These are phyloP conservation scores for Calonectria hongkongensis DNA, from an alignment of 2,329 filamentous ascomycete genomes.

Conservation along the genomic window DNA sequence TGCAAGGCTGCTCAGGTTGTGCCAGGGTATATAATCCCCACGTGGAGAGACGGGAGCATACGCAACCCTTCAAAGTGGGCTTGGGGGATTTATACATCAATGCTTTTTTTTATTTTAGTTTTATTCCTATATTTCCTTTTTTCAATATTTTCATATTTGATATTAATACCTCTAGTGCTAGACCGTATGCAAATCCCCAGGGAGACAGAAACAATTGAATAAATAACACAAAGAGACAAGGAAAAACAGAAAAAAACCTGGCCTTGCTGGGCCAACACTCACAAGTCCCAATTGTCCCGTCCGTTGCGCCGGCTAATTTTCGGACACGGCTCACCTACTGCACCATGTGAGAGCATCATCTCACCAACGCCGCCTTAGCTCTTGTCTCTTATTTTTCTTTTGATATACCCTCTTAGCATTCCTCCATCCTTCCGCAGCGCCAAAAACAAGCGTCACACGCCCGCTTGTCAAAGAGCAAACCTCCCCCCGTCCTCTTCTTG, in stretches of 20 bases:
- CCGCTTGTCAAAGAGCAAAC: neutral
- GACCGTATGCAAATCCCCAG: neutral
- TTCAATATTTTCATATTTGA: neutral
- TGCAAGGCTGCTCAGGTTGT: conserved; percentile 18
- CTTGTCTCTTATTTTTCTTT: conserved; percentile 29
- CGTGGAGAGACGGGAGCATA: conserved; percentile 21
- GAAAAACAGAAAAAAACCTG: neutral
- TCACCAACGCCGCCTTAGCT: conserved; percentile 28
- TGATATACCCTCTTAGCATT: conserved; percentile 30
- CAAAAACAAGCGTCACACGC: neutral
- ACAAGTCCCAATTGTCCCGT: neutral
- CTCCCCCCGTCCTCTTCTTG: conserved; percentile 23
- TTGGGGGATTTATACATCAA: neutral
- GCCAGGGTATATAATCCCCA: conserved; percentile 12
- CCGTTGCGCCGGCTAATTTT: conserved; percentile 47
- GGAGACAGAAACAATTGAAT: neutral
- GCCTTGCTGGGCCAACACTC: neutral
- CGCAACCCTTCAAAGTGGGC: conserved; percentile 10
- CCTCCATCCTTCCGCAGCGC: conserved; percentile 28
- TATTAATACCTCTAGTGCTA: neutral
- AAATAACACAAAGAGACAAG: neutral
- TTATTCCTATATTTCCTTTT: neutral
- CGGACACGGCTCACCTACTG: conserved; percentile 32
- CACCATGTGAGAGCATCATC: conserved; percentile 24
- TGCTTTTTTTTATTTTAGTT: neutral